These are phyloP conservation scores for Neopestalotiopsis clavispora DNA, from an alignment of 2,329 filamentous ascomycete genomes.

Conservation along the genomic window DNA sequence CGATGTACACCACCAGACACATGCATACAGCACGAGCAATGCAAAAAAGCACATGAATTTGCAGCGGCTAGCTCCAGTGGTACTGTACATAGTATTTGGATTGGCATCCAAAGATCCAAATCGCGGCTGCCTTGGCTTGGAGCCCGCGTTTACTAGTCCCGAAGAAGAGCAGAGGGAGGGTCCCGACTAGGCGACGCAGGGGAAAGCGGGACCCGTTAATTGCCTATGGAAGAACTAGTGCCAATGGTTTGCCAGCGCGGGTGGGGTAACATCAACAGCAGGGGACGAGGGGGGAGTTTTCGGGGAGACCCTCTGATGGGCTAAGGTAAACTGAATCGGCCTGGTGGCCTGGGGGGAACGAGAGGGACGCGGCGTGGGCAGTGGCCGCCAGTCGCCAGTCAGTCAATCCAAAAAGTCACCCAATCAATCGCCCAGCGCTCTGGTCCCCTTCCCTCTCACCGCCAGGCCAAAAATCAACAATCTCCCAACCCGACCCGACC, in stretches of 20 bases:
- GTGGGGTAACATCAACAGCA: not conserved
- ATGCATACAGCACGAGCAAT: too few relatives aligned
- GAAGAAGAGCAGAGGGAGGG: not conserved
- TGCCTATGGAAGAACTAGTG: not conserved
- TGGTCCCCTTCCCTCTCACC: constrained; percentile 9
- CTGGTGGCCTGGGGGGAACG: not conserved
- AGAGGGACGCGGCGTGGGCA: not conserved
- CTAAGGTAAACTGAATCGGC: not conserved
- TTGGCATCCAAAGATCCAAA: not conserved
- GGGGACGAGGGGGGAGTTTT: not conserved
- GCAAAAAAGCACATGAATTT: too few relatives aligned
- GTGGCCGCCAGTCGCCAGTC: constrained; percentile 9
- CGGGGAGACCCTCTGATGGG: not conserved
- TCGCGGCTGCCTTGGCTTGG: not conserved
- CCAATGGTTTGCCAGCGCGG: not conserved
- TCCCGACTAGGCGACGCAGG: not conserved
- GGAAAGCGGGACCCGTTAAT: not conserved
- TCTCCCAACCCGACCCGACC: constrained; percentile 12
- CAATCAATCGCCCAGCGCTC: not conserved
- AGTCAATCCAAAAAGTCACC: not conserved
- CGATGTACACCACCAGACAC: too few relatives aligned
- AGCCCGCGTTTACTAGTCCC: not conserved
- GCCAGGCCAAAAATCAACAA: constrained; percentile 20
- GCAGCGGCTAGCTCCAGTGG: not conserved
- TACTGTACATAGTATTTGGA: not conserved